Evolutionary conservation across 2,329 filamentous ascomycete genomes (phyloP).

Genomic region (Fusarium palustre): DNA sequence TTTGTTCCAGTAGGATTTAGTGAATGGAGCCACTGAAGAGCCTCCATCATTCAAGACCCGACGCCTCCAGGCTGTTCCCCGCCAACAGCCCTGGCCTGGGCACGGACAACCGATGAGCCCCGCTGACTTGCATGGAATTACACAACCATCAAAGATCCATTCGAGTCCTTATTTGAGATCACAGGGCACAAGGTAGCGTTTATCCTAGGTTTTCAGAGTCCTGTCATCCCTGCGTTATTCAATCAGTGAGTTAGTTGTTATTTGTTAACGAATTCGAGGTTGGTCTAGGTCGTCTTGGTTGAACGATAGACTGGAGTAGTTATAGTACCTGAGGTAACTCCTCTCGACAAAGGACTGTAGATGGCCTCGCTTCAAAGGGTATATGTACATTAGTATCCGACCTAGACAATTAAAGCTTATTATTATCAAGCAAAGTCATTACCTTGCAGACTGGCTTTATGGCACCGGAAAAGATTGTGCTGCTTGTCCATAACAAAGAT

Average conservation of each 20-base stretch:
- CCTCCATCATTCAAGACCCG: conserved; percentile 23
- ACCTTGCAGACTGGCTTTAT: background rate
- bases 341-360: background rate
- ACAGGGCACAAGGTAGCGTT: background rate
- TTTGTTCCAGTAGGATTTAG: conserved; percentile 25
- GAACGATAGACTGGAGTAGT: background rate
- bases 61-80: conserved; percentile 19
- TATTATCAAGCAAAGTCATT: background rate
- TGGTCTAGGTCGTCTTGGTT: background rate
- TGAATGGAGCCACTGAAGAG: conserved; percentile 34
- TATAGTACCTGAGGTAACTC: background rate
- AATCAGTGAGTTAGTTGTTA: background rate
- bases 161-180: background rate
- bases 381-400: background rate
- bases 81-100: conserved; percentile 7
- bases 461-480: background rate
- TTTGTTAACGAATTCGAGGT: background rate
- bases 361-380: background rate
- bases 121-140: conserved; percentile 15
- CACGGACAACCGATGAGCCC: conserved; percentile 18
- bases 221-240: background rate
- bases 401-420: background rate
- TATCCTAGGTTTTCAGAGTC: background rate
- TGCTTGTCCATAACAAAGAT: background rate
- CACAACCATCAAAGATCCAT: background rate